Base-by-base conservation (phyloP, 345 rosid species). In the Trapa incisa region DNA sequence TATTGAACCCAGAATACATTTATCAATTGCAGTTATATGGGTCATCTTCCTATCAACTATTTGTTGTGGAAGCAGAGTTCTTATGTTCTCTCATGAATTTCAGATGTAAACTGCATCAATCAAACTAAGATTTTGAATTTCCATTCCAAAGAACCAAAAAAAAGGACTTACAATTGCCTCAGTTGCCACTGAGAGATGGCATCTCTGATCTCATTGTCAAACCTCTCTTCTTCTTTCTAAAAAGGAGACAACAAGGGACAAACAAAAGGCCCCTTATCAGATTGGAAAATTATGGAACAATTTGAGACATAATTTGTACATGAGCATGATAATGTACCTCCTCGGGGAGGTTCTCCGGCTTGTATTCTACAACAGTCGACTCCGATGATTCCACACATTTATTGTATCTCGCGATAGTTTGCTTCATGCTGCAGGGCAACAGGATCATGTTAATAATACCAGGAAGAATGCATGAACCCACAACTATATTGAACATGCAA, bases 181-280 rank as follows among this genome's bases (percentile, higher is more conserved):
- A 37, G 71, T 81, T 88, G 96, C 65, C 90, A 93, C 81, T 86
- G 80, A 48, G 86, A 73, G 36, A 89, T 69, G 76, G 87, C 90
- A 62, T 84, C 82, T 77, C 83, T 89, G 52, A 87, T 76, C 74
- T 65, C 67, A 65, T 81, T 87, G 58, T 79, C 76, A 75, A 84
- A 87, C 78, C 73, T 69, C 37, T 77, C 48, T 45, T 45, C 87
- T 54, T 80, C 88, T 80, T 85, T 82, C 79, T 81, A 77, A 64
- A 71, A 38, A 76, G 42, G 56, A 36, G 13, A 41, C 52, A 17
- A 43, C 13, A 41, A 37, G 13, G 0, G 0, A 45, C 13, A 45
- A 5, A 45, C 13, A 7, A 45, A 45, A 45, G 2, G 43, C 9
- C 48, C 12, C 48, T 45, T 45, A 6, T 45, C 11, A 11, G 13